Evolutionary conservation across 2,329 filamentous ascomycete genomes (phyloP).

Genomic region (Nigrospora osmanthi): DNA sequence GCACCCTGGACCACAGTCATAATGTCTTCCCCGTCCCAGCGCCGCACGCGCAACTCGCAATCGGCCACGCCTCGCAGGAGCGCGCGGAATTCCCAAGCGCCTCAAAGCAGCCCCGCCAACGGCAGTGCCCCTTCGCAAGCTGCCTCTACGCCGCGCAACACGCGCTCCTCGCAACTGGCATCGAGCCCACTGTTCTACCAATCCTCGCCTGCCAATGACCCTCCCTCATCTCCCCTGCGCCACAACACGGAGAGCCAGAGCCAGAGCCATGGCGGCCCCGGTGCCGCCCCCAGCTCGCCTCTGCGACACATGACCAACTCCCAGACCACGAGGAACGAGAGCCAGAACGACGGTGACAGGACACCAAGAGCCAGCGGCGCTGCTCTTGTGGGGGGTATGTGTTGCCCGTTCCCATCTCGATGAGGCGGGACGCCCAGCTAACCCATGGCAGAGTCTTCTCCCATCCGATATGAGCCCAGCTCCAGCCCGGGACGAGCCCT

Average conservation of each 20-base stretch:
- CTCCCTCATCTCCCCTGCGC: slow-evolving; percentile 43
- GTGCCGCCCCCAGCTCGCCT: slow-evolving; percentile 47
- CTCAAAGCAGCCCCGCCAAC: slow-evolving; percentile 37
- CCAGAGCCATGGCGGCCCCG: slow-evolving; percentile 25
- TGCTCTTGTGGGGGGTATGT: slow-evolving; percentile 54
- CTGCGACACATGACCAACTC: slow-evolving; percentile 51
- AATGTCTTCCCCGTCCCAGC: slow-evolving; percentile 57
- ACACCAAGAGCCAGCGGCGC: slow-evolving; percentile 60
- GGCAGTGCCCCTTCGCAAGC: slow-evolving; percentile 15
- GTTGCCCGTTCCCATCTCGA: not conserved
- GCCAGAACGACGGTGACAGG: slow-evolving; percentile 49
- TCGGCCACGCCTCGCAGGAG: slow-evolving; percentile 46
- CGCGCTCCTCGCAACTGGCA: slow-evolving; percentile 42
- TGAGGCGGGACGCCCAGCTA: too few relatives aligned
- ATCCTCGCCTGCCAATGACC: slow-evolving; percentile 33
- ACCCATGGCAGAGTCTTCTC: slow-evolving; percentile 67
- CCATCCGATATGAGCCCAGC: slow-evolving; percentile 83
- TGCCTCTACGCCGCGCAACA: slow-evolving; percentile 35
- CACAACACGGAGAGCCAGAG: slow-evolving; percentile 52
- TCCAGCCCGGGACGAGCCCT: slow-evolving; percentile 70
- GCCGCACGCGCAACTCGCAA: slow-evolving; percentile 47
- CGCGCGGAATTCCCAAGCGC: slow-evolving; percentile 44
- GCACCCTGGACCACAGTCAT: slow-evolving; percentile 6
- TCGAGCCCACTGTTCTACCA: slow-evolving; percentile 80
- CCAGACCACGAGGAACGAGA: slow-evolving; percentile 36